Percentiles rank a stretch among this genome's conserved stretches.
phyloP scores from a whole-genome alignment of 495 filamentous ascomycete genomes.

The Darksidea phi region DNA sequence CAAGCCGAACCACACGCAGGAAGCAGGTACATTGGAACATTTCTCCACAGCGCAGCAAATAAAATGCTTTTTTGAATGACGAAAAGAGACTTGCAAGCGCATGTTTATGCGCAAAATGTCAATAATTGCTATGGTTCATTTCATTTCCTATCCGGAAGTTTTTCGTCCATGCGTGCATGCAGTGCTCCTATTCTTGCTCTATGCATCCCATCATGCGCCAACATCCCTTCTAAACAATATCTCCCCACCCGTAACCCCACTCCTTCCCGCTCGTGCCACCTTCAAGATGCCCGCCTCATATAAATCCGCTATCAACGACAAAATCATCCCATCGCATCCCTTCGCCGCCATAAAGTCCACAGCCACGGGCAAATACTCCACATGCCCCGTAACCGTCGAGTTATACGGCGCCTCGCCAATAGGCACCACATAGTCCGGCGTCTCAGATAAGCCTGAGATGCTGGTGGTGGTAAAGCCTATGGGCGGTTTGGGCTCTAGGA shows the following conservation, averaged over 20 bases:
- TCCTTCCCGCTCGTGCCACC: slow-evolving; percentile 48
- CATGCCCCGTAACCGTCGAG: slow-evolving; percentile 53
- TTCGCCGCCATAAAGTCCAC: slow-evolving; percentile 59
- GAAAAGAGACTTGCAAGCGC: too few relatives aligned
- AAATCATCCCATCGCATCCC: slow-evolving; percentile 63
- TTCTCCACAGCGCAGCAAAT: too few relatives aligned
- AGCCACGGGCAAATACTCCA: slow-evolving; percentile 59
- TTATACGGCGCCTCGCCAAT: slow-evolving; percentile 55
- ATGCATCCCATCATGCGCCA: neutral
- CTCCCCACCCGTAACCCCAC: slow-evolving; percentile 36
- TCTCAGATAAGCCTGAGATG: slow-evolving; percentile 51
- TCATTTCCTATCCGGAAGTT: too few relatives aligned
- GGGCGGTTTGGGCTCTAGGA: slow-evolving; percentile 39
- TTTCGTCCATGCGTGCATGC: too few relatives aligned
- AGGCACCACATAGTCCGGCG: slow-evolving; percentile 59
- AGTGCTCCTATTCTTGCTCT: too few relatives aligned
- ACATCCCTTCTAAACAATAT: slow-evolving; percentile 34
- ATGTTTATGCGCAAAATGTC: too few relatives aligned
- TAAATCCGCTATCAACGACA: slow-evolving; percentile 55
- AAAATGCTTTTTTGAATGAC: too few relatives aligned
- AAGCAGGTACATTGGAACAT: too few relatives aligned
- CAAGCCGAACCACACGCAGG: too few relatives aligned
- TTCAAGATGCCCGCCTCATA: slow-evolving; percentile 52
- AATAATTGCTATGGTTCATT: too few relatives aligned
- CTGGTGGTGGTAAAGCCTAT: slow-evolving; percentile 49